Percentiles rank a stretch among this genome's conserved stretches.
phyloP scores from a whole-genome alignment of 2,329 filamentous ascomycete genomes.

The Falciphora oryzae region DNA sequence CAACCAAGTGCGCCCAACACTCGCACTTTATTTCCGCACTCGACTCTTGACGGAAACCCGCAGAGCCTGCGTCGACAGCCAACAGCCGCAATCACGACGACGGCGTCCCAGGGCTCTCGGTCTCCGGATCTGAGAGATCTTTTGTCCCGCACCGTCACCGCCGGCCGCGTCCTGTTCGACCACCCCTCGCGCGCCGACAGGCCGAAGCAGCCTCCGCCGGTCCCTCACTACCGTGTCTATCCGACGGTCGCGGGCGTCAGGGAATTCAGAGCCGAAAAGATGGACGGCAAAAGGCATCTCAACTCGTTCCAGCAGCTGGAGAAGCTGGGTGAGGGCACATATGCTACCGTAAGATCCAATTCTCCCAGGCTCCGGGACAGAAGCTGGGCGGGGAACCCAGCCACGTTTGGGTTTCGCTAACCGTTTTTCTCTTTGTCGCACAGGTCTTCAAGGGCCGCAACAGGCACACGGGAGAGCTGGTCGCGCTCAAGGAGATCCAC shows the following conservation, averaged over 20 bases:
- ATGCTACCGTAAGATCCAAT: conserved; percentile 72
- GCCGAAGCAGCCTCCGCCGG: conserved; percentile 24
- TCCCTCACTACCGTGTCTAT: conserved; percentile 23
- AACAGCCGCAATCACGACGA: conserved; percentile 6
- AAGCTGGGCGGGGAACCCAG: neutral
- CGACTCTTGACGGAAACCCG: neutral
- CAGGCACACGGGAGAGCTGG: conserved; percentile 90
- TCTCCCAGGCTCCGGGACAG: neutral
- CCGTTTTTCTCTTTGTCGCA: conserved; percentile 5
- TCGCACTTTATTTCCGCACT: neutral
- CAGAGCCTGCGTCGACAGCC: conserved; percentile 8
- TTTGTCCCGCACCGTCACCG: conserved; percentile 25
- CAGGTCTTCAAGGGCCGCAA: conserved; percentile 97
- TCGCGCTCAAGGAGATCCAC: conserved; percentile 97
- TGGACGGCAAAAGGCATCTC: conserved; percentile 90
- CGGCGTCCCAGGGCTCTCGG: conserved; percentile 6
- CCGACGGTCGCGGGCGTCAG: conserved; percentile 13
- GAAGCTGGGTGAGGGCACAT: conserved; percentile 97
- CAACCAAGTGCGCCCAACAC: neutral
- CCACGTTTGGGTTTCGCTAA: conserved; percentile 1
- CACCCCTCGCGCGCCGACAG: conserved; percentile 16
- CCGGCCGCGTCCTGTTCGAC: conserved; percentile 34
- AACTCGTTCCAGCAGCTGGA: conserved; percentile 99
- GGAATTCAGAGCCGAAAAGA: conserved; percentile 32
- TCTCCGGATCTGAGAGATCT: conserved; percentile 10